Evolutionary conservation across 352 stramenopile species (phyloP), one percentile per base, ranked within the genome.

Genomic region (Phytophthora pinifolia): DNA sequence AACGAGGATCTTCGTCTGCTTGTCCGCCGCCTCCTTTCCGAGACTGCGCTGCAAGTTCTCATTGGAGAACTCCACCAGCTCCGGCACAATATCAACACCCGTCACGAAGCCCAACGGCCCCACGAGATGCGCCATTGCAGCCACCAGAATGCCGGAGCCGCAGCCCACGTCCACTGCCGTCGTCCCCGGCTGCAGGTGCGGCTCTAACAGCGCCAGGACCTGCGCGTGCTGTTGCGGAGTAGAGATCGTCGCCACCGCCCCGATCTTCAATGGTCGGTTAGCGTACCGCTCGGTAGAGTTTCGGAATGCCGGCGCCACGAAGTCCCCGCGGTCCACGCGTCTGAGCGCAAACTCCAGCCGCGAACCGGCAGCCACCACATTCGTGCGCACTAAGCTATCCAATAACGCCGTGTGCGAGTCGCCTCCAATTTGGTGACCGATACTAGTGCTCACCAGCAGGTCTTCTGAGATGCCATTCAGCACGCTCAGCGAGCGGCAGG

Each of bases 201-300:
- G 41, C 46, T 86, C 79, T 0, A 94, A 46, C n/a, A 88, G 46
- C 14, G 71, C 61, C 49, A 94, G 47, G 10, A 93, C 83, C 59
- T 92, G 78, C 25, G 85, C 85, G 39, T 94, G 85, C 44, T 93
- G 85, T 62, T 94, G 85, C 13, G 85, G 85, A 12, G 85, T 94
- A 30, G 85, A 94, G 47, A 94, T 94, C 8, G 85, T 94, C 36
- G 85, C 85, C 30, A 92, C 69, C 27, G 73, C 71, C 6, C 76
- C 83, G 61, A 94, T 92, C 49, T 86, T 87, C 22, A 94, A 62
- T 12, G 85, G 83, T 0, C 72, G 76, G 47, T 94, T 94, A 14
- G 74, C 73, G 44, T 94, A 94, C 54, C 72, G 65, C 14, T 74
- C 64, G 6, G 32, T 52, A 3, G 60, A 68, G 6, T 60, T 29